These are phyloP conservation scores for Infundibulicybe gibba DNA, from an alignment of 768 basidiomycete genomes.

Conservation along the genomic window DNA sequence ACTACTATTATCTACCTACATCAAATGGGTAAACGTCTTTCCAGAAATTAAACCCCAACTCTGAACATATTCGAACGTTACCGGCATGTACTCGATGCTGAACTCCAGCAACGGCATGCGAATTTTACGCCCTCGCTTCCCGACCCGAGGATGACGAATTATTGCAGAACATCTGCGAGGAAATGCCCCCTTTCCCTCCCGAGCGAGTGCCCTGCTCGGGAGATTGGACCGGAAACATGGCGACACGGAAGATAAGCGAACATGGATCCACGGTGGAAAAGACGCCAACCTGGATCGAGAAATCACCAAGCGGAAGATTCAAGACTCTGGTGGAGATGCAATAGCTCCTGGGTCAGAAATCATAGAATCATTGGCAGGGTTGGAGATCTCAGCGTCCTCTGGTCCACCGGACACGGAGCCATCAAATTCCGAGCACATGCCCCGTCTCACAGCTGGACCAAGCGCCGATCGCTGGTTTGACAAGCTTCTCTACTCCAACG, in stretches of 20 bases:
- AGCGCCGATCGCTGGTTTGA: slow-evolving; percentile 88
- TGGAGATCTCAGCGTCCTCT: slow-evolving; percentile 53
- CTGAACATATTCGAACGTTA: slow-evolving; percentile 95
- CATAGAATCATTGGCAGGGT: slow-evolving; percentile 75
- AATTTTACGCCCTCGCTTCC: slow-evolving; percentile 86
- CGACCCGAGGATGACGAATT: slow-evolving; percentile 89
- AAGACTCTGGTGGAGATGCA: slow-evolving; percentile 24
- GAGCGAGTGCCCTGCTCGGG: slow-evolving; percentile 85
- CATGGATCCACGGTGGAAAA: slow-evolving; percentile 95
- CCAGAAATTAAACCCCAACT: slow-evolving; percentile 97
- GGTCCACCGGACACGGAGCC: slow-evolving; percentile 8
- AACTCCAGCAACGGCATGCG: slow-evolving; percentile 99
- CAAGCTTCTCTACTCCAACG: slow-evolving; percentile 71
- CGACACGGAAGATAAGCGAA: slow-evolving; percentile 92
- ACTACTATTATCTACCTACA: slow-evolving; percentile 91
- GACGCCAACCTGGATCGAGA: slow-evolving; percentile 83
- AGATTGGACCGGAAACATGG: slow-evolving; percentile 87
- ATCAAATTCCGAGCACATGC: slow-evolving; percentile 23
- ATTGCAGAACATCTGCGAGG: slow-evolving; percentile 92
- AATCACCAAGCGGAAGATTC: slow-evolving; percentile 47
- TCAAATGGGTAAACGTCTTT: slow-evolving; percentile 99
- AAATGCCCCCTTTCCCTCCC: slow-evolving; percentile 98
- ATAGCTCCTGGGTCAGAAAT: slow-evolving; percentile 46
- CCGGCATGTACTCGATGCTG: slow-evolving; percentile 94
- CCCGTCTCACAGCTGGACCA: slow-evolving; percentile 61